These are phyloP conservation scores for Rosa chinensis DNA, from an alignment of 306 rosid genomes.

Conservation along the genomic window DNA sequence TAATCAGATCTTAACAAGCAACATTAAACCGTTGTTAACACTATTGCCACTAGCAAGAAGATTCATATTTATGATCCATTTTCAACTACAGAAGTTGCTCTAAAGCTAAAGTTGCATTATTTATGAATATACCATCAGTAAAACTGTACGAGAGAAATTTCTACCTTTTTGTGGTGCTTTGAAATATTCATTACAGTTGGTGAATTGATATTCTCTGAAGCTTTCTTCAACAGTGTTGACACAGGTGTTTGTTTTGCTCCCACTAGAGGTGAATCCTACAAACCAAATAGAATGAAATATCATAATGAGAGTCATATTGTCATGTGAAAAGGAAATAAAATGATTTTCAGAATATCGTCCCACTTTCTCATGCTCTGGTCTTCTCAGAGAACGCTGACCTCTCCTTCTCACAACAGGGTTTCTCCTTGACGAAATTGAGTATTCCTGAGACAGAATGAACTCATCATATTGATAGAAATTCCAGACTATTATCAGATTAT, in stretches of 20 bases:
- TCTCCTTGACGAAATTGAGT: too few species aligned
- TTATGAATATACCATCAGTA: background rate
- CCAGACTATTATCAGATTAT: too few species aligned
- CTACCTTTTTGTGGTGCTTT: conserved; percentile 78
- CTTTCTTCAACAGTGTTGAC: conserved; percentile 72
- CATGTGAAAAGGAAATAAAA: conserved; percentile 15
- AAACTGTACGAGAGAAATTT: background rate
- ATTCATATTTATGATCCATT: background rate
- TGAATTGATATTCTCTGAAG: conserved; percentile 49
- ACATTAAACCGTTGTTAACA: background rate
- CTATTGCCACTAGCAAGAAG: background rate
- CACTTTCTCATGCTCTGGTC: conserved; percentile 27
- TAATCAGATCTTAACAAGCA: too few species aligned
- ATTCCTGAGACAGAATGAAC: too few species aligned
- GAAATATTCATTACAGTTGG: conserved; percentile 71
- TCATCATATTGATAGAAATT: too few species aligned
- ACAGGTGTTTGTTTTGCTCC: conserved; percentile 71
- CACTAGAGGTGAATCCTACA: conserved; percentile 59
- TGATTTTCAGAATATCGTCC: conserved; percentile 23
- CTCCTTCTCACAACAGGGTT: too few species aligned
- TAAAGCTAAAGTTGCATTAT: background rate
- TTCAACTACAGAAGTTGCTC: background rate
- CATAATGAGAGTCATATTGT: background rate
- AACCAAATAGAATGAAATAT: conserved; percentile 28
- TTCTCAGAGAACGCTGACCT: too few species aligned